Evolutionary conservation across 2,329 filamentous ascomycete genomes (phyloP), one percentile per base, ranked within the genome.

Genomic region (Colletotrichum sidae): DNA sequence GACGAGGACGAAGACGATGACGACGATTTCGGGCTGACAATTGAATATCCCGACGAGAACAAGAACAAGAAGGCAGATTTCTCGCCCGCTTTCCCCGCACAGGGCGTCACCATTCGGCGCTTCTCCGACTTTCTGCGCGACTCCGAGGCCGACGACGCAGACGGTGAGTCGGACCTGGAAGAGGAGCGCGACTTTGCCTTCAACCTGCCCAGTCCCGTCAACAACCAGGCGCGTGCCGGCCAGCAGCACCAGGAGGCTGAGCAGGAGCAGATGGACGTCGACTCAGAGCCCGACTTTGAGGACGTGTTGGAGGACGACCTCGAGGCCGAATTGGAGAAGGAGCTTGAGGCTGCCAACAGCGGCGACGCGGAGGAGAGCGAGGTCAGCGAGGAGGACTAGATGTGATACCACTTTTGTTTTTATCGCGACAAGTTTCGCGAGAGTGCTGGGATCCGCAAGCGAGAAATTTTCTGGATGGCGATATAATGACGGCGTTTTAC

Each of bases 351-450:
- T 3, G 68, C 65, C 11, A 69, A 69, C 41, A 78, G 79, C 66
- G 79, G 82, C 35, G 81, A 83, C 34, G 84, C 80, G 41, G 86
- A 88, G 56, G 88, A 90, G 74, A 90, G 88, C 69, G 87, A 89
- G 70, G 87, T 90, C 58, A 90, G 88, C 69, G 88, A 90, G 73
- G 88, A 90, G 73, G 88, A 90, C 72, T 90, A 77, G 41, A 8
- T 38, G 47, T 17, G 47, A 47, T 57, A n/a, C 34, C 34, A 34
- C 13, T 0, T 25, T 37, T 13, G 39, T 35, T 35, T 15, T 8
- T 5, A 39, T 33, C 12, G 41, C 13, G 42, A 56, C n/a, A 37
- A 37, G 11, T 33, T 33, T 54, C 41, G 9, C 10, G 41, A 47
- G 47, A 52, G 8, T 33, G 46, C 51, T 17, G 6, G 25, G 25